Evolutionary conservation across 2,329 filamentous ascomycete species (phyloP).

Genomic region (Aspergillus pseudotamarii): DNA sequence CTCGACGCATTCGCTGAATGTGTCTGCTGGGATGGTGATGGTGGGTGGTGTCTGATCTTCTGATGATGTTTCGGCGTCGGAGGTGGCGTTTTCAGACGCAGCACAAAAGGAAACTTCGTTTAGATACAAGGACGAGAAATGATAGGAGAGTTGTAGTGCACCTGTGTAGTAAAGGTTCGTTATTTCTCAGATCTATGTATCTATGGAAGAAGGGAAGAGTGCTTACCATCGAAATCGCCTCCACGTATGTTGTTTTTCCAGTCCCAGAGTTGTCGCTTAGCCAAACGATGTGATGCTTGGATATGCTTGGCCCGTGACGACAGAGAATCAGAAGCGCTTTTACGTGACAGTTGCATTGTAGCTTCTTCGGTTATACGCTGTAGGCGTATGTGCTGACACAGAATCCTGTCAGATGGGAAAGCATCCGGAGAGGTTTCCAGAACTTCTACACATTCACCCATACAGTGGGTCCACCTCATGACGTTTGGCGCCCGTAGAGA

Average conservation of each 20-base stretch:
- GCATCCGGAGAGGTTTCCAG: constrained; percentile 2
- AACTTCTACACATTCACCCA: constrained; percentile 4
- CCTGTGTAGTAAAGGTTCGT: neutral
- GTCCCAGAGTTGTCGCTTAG: neutral
- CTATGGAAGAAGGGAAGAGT: neutral
- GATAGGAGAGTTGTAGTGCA: constrained; percentile 7
- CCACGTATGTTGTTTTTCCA: neutral
- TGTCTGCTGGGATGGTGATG: neutral
- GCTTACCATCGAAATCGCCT: neutral
- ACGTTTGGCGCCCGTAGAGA: constrained; percentile 4
- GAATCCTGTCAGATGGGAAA: neutral
- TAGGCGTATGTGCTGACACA: neutral
- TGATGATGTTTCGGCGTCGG: too few species aligned
- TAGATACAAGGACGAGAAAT: constrained; percentile 7
- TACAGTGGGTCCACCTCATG: constrained; percentile 8
- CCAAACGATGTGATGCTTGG: neutral
- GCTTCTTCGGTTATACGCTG: neutral
- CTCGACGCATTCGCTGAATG: neutral
- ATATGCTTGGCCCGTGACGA: neutral
- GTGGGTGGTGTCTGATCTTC: neutral
- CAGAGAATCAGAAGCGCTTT: neutral
- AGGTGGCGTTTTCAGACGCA: neutral
- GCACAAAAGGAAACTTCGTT: constrained; percentile 5
- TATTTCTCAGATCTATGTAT: neutral
- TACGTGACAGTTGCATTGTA: neutral